phyloP scores from a whole-genome alignment of 129 eudicot species.

The Flaveria linearis region DNA sequence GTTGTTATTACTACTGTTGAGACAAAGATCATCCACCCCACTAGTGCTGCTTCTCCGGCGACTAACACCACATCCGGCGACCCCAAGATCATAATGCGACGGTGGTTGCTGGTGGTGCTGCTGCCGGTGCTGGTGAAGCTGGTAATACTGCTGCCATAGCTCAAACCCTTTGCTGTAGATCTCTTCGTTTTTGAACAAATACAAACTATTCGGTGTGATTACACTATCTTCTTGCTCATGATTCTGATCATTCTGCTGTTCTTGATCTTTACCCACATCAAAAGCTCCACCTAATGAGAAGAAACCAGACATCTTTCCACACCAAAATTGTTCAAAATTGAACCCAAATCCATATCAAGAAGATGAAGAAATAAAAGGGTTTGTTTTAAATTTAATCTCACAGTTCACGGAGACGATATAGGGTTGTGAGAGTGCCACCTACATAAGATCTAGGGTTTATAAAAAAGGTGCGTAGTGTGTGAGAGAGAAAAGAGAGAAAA shows the following conservation, averaged over 20 bases:
- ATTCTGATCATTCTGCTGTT: conserved; percentile 21
- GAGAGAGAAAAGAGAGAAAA: background rate
- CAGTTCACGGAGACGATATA: conserved; percentile 34
- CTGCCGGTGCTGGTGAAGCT: conserved; percentile 50
- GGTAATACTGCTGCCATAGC: conserved; percentile 80
- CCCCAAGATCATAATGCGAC: conserved; percentile 32
- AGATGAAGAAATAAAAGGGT: conserved; percentile 17
- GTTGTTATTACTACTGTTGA: conserved; percentile 32
- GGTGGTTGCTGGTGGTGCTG: conserved; percentile 33
- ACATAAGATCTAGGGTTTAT: conserved; percentile 40
- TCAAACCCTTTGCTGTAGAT: conserved; percentile 87
- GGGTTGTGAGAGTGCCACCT: conserved; percentile 44
- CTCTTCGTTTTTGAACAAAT: conserved; percentile 65
- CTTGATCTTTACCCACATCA: conserved; percentile 25
- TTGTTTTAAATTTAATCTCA: conserved; percentile 21
- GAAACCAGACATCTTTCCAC: conserved; percentile 64
- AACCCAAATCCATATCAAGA: conserved; percentile 52
- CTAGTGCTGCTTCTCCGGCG: conserved; percentile 17
- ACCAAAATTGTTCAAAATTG: conserved; percentile 33
- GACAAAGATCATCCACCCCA: conserved; percentile 36
- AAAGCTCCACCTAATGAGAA: conserved; percentile 64
- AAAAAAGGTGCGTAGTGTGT: conserved; percentile 24
- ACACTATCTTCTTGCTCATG: conserved; percentile 29
- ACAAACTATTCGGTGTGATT: conserved; percentile 46
- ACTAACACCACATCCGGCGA: too few species aligned